phyloP scores from a whole-genome alignment of 305 asterid species.

The Solanum hybrid region DNA sequence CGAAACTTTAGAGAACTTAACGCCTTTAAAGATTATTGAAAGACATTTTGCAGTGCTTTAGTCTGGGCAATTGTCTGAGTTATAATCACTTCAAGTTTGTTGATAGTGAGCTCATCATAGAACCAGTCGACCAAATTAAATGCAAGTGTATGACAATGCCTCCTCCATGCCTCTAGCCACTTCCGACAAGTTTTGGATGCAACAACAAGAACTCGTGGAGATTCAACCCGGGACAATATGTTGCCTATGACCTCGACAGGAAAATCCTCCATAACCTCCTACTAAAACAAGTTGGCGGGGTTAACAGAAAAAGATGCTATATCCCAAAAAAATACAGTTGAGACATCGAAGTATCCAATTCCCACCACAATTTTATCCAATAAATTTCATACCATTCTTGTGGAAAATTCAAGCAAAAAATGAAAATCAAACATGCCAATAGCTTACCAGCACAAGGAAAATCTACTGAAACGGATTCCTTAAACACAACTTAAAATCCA shows the following conservation, averaged over 20 bases:
- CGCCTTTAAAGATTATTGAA: not conserved
- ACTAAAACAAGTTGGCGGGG: not conserved
- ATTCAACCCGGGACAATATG: not conserved
- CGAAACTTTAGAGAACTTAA: not conserved
- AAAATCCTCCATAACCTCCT: not conserved
- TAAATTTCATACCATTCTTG: not conserved
- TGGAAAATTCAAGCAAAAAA: not conserved
- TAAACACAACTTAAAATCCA: not conserved
- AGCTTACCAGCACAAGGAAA: not conserved
- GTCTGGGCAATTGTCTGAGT: not conserved
- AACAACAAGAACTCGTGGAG: not conserved
- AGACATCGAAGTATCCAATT: not conserved
- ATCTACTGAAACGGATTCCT: not conserved
- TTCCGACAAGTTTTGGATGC: not conserved
- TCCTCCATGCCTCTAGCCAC: not conserved
- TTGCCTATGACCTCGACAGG: not conserved
- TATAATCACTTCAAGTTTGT: slow-evolving; percentile 1
- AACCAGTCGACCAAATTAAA: not conserved
- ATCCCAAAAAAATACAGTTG: not conserved
- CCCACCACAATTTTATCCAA: not conserved
- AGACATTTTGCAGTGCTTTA: not conserved
- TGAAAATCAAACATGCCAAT: not conserved
- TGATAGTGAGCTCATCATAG: not conserved
- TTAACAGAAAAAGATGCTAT: not conserved
- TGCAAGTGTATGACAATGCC: not conserved